Conservation (phyloP, 2,329 filamentous ascomycete species). For the Penicillium italicum region DNA sequence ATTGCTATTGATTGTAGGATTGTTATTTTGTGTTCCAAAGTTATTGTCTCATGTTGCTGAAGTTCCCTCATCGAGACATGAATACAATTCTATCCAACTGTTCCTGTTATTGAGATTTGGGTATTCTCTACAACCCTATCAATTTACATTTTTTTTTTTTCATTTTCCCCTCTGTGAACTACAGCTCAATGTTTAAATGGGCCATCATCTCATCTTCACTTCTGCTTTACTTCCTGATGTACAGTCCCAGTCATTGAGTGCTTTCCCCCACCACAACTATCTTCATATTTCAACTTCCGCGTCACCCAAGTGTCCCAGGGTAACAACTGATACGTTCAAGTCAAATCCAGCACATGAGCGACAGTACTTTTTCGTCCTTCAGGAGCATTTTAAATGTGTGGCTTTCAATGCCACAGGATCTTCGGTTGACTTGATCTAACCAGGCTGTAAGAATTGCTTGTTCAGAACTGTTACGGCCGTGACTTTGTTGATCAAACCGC, state of each 20-base stretch:
- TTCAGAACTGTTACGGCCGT: background rate
- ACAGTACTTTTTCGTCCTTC: background rate
- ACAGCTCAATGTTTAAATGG: background rate
- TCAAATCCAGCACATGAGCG: background rate
- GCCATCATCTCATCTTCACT: background rate
- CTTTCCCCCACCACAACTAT: background rate
- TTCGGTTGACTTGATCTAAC: background rate
- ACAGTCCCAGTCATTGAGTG: background rate
- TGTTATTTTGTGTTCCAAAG: background rate
- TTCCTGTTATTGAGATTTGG: background rate
- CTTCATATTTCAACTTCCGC: background rate
- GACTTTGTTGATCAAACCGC: background rate
- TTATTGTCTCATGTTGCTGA: background rate
- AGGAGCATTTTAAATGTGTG: background rate
- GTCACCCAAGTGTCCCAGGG: background rate
- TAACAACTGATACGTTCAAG: background rate
- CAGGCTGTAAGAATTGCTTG: background rate
- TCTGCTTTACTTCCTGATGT: background rate
- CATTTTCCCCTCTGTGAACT: background rate
- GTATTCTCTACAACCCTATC: background rate
- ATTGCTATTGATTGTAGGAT: background rate
- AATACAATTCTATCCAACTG: background rate
- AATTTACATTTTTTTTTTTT: too few species aligned
- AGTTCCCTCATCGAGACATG: background rate
- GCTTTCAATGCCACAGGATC: background rate